Conservation (phyloP, 164 flowering plant species). For the Magnolia kwangsiensis region DNA sequence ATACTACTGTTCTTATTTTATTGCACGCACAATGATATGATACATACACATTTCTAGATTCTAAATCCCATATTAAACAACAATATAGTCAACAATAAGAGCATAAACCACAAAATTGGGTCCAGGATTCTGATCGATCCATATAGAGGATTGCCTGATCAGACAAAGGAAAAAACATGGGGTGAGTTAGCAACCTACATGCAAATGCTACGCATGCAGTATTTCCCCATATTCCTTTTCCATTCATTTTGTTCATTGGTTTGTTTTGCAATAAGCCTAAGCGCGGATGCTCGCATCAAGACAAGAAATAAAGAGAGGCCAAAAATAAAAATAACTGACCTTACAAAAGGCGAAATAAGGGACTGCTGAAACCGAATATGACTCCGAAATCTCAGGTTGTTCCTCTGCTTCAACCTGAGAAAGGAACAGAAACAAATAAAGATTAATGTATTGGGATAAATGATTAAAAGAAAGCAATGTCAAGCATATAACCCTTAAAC, state of each 20-base stretch:
- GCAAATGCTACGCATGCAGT: too few species aligned
- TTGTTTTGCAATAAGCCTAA: too few species aligned
- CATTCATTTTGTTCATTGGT: too few species aligned
- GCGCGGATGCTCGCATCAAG: neutral
- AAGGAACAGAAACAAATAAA: neutral
- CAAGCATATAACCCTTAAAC: too few species aligned
- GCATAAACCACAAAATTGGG: too few species aligned
- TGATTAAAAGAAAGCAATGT: too few species aligned
- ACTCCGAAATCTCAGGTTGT: conserved; percentile 90
- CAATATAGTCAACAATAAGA: neutral
- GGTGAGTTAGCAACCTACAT: too few species aligned
- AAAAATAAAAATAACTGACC: conserved; percentile 31
- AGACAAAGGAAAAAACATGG: neutral
- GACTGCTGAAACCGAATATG: conserved; percentile 78
- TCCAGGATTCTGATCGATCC: too few species aligned
- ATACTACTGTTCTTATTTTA: neutral
- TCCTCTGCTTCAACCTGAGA: conserved; percentile 97
- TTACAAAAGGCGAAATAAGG: conserved; percentile 84
- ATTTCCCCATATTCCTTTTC: too few species aligned
- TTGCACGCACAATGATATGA: neutral
- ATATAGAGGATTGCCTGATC: neutral
- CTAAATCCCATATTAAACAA: neutral
- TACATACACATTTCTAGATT: neutral
- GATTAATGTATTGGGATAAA: too few species aligned
- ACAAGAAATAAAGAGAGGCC: neutral